Evolutionary conservation across 164 flowering plant species (phyloP).

Genomic region (Berberis vulgaris): DNA sequence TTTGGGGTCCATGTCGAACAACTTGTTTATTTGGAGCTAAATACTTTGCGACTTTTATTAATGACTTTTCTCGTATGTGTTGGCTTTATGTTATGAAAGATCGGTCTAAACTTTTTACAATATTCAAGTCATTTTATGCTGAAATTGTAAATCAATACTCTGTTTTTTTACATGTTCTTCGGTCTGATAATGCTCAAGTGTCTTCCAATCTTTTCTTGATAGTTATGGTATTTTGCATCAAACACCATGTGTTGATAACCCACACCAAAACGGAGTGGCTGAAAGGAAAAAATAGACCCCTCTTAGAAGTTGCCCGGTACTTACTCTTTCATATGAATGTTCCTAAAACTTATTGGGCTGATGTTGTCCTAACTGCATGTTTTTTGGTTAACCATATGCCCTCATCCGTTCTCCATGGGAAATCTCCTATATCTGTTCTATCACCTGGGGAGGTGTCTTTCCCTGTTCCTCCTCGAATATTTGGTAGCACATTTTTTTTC

Average conservation of each 20-base stretch:
- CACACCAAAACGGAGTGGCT: background rate
- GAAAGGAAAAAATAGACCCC: background rate
- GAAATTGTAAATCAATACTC: background rate
- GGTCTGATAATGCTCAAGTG: conserved; percentile 1
- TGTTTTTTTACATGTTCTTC: background rate
- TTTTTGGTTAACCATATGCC: background rate
- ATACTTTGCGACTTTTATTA: conserved; percentile 3
- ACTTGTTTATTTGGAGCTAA: background rate
- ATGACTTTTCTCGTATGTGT: conserved; percentile 7
- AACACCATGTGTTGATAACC: background rate
- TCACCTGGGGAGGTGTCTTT: background rate
- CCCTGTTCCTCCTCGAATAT: background rate
- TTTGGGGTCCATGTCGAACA: background rate
- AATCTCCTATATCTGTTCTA: background rate
- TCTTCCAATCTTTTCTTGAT: background rate
- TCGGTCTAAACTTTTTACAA: background rate
- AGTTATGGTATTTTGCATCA: background rate
- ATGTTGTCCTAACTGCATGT: background rate
- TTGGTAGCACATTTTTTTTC: background rate
- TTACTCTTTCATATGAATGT: background rate
- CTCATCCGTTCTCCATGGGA: background rate
- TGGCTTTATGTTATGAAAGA: conserved; percentile 8
- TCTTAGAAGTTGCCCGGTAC: background rate
- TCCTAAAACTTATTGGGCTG: background rate
- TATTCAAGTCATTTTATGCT: conserved; percentile 3